Base-by-base conservation (phyloP, 441 rosid genomes). In the Erysimum cheiri region DNA sequence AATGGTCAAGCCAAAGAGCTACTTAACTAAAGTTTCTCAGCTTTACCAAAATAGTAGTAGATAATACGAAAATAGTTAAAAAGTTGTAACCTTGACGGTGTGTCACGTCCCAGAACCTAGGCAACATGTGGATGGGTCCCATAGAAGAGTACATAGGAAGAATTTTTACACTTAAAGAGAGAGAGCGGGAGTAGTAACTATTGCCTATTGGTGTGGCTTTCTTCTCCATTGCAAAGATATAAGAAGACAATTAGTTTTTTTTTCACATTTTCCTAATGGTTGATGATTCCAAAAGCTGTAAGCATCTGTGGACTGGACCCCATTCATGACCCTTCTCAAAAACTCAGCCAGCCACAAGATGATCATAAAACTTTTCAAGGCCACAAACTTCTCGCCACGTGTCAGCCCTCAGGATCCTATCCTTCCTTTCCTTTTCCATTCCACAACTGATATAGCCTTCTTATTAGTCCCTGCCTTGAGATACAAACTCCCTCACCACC, bases 271-370 rank as follows among this genome's bases (percentile, higher is more conserved):
- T 53, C 63, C 32, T 53, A 17, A 39, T 62, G 71, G 63, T 75
- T 47, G 33, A 46, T 65, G 71, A 65, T 75, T 77, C 76, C 72
- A 80, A 80, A 81, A 77, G 80, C 80, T 60, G 67, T 61, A 74
- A 60, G 22, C 52, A 53, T 67, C 63, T 12, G 53, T 63, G 72
- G 69, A 55, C 59, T 61, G 73, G 78, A 72, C 61, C 77, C 57
- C 8, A 82, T 74, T 80, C 77, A 76, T 3, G 40, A 76, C 69
- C 64, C 60, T 68, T 62, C 47, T 31, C 54, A 61, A 24, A 74
- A 74, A 69, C 81, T 67, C 72, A 76, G 70, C 74, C 71, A 80
- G 58, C 92, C 91, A 88, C 91, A 78, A 81, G 86, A 84, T 88
- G 63, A 77, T 40, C 73, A 17, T 3, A 35, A 3, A 41, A 70